phyloP scores from a whole-genome alignment of 768 basidiomycete species.

The Arthromyces matolae region DNA sequence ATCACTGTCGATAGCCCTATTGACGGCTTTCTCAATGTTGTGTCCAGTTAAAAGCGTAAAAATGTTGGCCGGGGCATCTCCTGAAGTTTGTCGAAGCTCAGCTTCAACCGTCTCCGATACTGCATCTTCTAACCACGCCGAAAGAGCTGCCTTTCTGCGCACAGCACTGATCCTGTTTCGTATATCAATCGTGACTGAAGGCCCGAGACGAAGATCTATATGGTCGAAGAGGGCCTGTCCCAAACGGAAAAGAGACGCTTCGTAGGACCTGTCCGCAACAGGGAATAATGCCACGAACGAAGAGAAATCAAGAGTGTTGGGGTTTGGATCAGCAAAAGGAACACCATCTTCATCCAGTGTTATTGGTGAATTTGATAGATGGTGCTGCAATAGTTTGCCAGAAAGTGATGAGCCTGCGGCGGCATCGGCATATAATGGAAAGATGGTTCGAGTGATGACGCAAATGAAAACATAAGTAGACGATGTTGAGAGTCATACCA shows the following conservation, averaged over 20 bases:
- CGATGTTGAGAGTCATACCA: conserved; percentile 29
- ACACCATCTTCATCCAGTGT: conserved; percentile 63
- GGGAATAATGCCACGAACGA: conserved; percentile 75
- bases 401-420: conserved; percentile 39
- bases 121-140: conserved; percentile 78
- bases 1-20: conserved; percentile 67
- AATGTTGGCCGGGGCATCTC: conserved; percentile 46
- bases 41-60: conserved; percentile 85
- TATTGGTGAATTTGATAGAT: conserved; percentile 71
- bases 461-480: conserved; percentile 33
- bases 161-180: conserved; percentile 57
- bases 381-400: conserved; percentile 68
- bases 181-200: conserved; percentile 54
- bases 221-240: conserved; percentile 87
- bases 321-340: conserved; percentile 64
- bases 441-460: conserved; percentile 46
- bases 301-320: conserved; percentile 62
- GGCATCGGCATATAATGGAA: conserved; percentile 35
- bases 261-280: conserved; percentile 63
- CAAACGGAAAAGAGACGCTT: conserved; percentile 83
- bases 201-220: conserved; percentile 60
- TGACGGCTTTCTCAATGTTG: conserved; percentile 80
- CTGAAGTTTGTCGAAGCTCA: conserved; percentile 48
- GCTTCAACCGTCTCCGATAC: conserved; percentile 70
- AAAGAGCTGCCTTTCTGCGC: conserved; percentile 74